These are phyloP conservation scores for Aspergillus pseudonomiae DNA, from an alignment of 2,329 filamentous ascomycete genomes.

Conservation along the genomic window DNA sequence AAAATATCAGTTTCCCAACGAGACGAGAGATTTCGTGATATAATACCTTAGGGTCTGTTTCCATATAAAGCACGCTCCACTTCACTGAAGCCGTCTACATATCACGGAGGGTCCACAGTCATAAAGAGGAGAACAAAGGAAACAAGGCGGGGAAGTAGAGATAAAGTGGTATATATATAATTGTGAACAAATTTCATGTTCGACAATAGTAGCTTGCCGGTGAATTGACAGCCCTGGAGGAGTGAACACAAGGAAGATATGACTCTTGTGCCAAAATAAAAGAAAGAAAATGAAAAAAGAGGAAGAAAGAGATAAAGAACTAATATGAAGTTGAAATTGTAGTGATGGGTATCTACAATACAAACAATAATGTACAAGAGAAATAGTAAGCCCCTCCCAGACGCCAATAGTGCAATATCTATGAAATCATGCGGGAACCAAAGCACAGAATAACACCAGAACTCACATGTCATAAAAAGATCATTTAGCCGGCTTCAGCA, in stretches of 20 bases:
- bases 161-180: not conserved
- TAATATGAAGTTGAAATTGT: not conserved
- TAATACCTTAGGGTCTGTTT: not conserved
- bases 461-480: not conserved
- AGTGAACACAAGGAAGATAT: not conserved
- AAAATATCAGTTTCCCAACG: not conserved
- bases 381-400: not conserved
- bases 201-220: not conserved
- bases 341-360: slow-evolving; percentile 2
- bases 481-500: slow-evolving; percentile 26
- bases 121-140: not conserved
- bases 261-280: not conserved
- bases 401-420: not conserved
- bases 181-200: not conserved
- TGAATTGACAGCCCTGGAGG: not conserved
- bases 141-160: not conserved
- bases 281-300: not conserved
- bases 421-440: not conserved
- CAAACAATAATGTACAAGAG: not conserved
- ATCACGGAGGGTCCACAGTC: not conserved
- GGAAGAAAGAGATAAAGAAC: not conserved
- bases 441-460: not conserved
- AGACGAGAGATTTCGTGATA: not conserved
- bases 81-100: not conserved
- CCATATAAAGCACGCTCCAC: not conserved